A percentile compares a stretch with the other conserved stretches of the same genome.
phyloP scores from a whole-genome alignment of 2,329 filamentous ascomycete genomes.

The Cercospora citrullina region DNA sequence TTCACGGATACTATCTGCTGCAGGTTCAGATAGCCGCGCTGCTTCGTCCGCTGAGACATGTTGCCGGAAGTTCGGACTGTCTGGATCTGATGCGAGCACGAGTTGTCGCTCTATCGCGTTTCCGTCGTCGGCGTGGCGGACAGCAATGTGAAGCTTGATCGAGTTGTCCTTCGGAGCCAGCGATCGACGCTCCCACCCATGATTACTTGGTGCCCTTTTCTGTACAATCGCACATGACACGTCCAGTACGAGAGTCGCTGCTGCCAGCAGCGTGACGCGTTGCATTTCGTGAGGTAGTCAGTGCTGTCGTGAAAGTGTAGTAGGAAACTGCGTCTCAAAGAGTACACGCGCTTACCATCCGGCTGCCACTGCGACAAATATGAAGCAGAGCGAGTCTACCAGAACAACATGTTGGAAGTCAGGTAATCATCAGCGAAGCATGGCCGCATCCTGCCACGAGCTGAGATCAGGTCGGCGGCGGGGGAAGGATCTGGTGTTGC shows the following conservation, averaged over 20 bases:
- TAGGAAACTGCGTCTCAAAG: background rate
- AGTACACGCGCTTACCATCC: background rate
- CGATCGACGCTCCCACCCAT: constrained; percentile 21
- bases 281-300: background rate
- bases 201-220: constrained; percentile 15
- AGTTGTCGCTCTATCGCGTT: constrained; percentile 19
- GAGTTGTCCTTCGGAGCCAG: constrained; percentile 21
- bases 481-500: background rate
- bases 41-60: constrained; percentile 21
- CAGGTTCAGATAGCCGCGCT: constrained; percentile 15
- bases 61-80: constrained; percentile 20
- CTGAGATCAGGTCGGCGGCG: constrained; percentile 9
- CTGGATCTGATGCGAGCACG: constrained; percentile 17
- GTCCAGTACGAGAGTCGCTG: background rate
- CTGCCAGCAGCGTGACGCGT: background rate
- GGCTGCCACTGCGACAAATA: background rate
- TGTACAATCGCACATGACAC: constrained; percentile 12
- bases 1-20: background rate
- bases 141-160: constrained; percentile 29
- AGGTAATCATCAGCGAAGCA: background rate
- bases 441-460: background rate
- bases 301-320: background rate
- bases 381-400: background rate
- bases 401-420: background rate
- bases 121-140: constrained; percentile 23